A percentile compares a stretch with the other conserved stretches of the same genome.
Evolutionary conservation across 139 green algal genomes (phyloP).

Genomic region (Auxenochlorella pyrenoidosa): DNA sequence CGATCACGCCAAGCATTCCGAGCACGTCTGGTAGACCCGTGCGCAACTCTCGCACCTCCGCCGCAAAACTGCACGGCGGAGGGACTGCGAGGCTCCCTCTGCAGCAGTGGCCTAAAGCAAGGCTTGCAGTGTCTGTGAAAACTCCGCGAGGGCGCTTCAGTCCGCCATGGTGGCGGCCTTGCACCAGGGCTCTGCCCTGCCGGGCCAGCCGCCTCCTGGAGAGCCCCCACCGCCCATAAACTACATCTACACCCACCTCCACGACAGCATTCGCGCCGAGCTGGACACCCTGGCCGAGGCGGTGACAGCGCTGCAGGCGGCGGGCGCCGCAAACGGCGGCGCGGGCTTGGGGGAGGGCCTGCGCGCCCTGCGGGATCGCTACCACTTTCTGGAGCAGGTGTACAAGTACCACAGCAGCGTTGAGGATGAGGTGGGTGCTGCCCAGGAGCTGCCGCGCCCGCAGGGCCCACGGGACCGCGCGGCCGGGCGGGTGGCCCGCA

Average conservation of each 20-base stretch:
- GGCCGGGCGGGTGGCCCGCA: too few relatives aligned
- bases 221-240: slow-evolving; percentile 62
- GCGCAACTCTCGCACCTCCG: too few relatives aligned
- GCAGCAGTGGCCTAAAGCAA: too few relatives aligned
- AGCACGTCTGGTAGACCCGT: too few relatives aligned
- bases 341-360: slow-evolving; percentile 45
- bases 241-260: slow-evolving; percentile 87
- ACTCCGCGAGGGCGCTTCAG: too few relatives aligned
- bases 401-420: slow-evolving; percentile 94
- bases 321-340: slow-evolving; percentile 15
- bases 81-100: too few relatives aligned
- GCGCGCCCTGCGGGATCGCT: slow-evolving; percentile 66
- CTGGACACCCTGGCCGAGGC: slow-evolving; percentile 63
- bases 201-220: not conserved
- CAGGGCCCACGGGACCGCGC: too few relatives aligned
- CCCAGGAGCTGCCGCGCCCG: not conserved
- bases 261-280: slow-evolving; percentile 85
- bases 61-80: too few relatives aligned
- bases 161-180: too few relatives aligned
- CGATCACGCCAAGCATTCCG: too few relatives aligned
- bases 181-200: not conserved
- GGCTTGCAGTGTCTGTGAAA: too few relatives aligned
- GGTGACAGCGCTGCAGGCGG: slow-evolving; percentile 53
- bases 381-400: slow-evolving; percentile 85
- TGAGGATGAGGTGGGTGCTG: slow-evolving; percentile 85